phyloP scores from a whole-genome alignment of 2,329 filamentous ascomycete genomes.

The Zasmidium angulare region DNA sequence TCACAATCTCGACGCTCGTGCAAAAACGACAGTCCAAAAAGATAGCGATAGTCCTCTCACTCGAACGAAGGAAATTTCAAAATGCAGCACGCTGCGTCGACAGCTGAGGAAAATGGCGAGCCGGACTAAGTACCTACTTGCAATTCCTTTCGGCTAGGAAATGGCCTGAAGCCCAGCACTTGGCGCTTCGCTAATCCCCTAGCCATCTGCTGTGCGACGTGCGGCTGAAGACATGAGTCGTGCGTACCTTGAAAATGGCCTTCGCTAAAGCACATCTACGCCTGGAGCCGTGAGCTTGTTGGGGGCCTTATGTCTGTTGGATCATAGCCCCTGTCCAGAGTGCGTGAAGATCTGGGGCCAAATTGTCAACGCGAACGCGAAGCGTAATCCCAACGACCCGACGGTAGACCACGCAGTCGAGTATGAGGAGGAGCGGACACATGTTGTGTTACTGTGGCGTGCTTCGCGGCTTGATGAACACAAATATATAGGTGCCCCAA shows the following conservation, averaged over 20 bases:
- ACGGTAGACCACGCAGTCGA: too few species aligned
- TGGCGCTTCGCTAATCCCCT: background rate
- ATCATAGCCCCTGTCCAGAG: background rate
- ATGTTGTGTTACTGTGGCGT: background rate
- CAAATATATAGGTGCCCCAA: background rate
- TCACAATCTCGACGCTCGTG: background rate
- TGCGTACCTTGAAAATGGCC: background rate
- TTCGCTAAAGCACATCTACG: background rate
- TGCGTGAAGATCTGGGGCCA: background rate
- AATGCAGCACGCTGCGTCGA: background rate
- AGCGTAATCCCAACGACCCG: background rate
- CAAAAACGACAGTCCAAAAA: background rate
- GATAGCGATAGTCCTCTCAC: background rate
- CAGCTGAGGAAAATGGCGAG: background rate
- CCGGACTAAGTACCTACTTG: background rate
- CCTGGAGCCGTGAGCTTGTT: background rate
- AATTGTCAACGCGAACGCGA: background rate
- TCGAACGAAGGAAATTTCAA: background rate
- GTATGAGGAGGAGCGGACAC: too few species aligned
- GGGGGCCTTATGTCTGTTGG: background rate
- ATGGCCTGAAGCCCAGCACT: background rate
- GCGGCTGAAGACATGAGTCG: background rate
- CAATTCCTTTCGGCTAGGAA: background rate
- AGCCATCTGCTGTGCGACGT: background rate
- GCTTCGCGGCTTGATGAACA: background rate